A percentile compares a stretch with the other conserved stretches of the same genome.
These are phyloP conservation scores for Tubosaeta sp. DNA, from an alignment of 768 basidiomycete genomes.

Conservation along the genomic window DNA sequence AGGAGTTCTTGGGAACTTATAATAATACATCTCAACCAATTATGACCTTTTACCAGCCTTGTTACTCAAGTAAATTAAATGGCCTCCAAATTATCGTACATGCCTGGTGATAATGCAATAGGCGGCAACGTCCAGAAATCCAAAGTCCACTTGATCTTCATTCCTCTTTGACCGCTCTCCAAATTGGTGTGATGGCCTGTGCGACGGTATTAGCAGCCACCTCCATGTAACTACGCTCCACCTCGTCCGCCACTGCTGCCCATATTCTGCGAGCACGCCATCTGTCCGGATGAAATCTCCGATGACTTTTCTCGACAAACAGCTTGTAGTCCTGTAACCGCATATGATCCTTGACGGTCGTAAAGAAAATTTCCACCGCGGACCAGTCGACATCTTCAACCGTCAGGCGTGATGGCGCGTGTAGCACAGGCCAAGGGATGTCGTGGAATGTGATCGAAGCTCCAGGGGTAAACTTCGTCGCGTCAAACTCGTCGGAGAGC, in stretches of 20 bases:
- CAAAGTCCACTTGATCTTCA: conserved; percentile 11
- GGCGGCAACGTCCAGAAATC: too few species aligned
- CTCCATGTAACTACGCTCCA: conserved; percentile 55
- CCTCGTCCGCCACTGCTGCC: conserved; percentile 52
- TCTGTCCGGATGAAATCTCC: conserved; percentile 75
- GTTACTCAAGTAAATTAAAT: too few species aligned
- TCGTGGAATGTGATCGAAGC: conserved; percentile 54
- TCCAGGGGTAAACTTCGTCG: conserved; percentile 48
- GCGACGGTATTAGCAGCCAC: conserved; percentile 71
- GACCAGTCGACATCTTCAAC: conserved; percentile 69
- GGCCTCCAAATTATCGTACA: too few species aligned
- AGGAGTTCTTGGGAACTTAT: too few species aligned
- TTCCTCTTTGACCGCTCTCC: conserved; percentile 41
- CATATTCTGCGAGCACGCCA: conserved; percentile 70
- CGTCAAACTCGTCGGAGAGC: conserved; percentile 61
- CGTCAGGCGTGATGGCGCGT: conserved; percentile 45
- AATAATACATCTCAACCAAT: too few species aligned
- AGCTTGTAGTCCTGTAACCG: conserved; percentile 57
- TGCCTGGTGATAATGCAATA: too few species aligned
- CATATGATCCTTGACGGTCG: conserved; percentile 46
- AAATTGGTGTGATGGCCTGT: conserved; percentile 70
- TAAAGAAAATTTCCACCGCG: conserved; percentile 70
- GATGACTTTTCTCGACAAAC: conserved; percentile 67
- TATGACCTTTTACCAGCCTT: too few species aligned
- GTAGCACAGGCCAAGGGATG: conserved; percentile 75